Conservation (phyloP, 2,329 filamentous ascomycete genomes). For the Clonostachys rhizophaga region DNA sequence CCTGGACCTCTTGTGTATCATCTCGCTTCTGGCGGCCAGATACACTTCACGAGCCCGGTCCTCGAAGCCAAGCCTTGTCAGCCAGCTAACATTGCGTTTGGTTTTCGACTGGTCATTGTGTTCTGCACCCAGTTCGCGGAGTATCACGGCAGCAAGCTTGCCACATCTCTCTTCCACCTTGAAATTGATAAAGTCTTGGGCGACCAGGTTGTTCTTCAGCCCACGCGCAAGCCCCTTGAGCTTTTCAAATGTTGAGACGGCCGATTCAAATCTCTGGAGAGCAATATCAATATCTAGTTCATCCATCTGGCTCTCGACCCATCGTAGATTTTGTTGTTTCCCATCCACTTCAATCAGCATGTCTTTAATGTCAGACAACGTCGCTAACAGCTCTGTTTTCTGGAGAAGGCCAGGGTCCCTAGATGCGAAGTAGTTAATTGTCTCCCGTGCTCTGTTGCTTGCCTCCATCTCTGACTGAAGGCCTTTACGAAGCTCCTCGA, state of each 20-base stretch:
- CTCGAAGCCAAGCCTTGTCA: slow-evolving; percentile 83
- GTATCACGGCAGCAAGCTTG: slow-evolving; percentile 71
- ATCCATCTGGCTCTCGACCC: slow-evolving; percentile 93
- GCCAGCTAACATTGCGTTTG: slow-evolving; percentile 76
- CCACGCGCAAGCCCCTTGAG: slow-evolving; percentile 74
- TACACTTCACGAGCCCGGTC: slow-evolving; percentile 86
- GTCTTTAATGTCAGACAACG: slow-evolving; percentile 73
- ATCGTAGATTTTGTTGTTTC: slow-evolving; percentile 91
- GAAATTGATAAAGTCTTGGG: slow-evolving; percentile 86
- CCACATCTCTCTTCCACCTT: slow-evolving; percentile 84
- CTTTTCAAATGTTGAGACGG: slow-evolving; percentile 80
- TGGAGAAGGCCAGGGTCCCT: slow-evolving; percentile 72
- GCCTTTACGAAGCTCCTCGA: slow-evolving; percentile 85
- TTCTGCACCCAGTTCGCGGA: slow-evolving; percentile 71
- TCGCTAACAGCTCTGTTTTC: slow-evolving; percentile 76
- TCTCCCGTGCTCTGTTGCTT: slow-evolving; percentile 77
- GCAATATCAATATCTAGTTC: slow-evolving; percentile 95
- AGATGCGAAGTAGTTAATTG: slow-evolving; percentile 80
- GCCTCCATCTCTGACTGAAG: slow-evolving; percentile 84
- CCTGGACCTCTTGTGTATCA: slow-evolving; percentile 80
- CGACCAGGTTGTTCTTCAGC: slow-evolving; percentile 79
- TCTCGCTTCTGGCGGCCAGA: slow-evolving; percentile 70
- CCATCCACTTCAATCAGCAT: slow-evolving; percentile 95
- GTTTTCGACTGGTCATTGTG: slow-evolving; percentile 75
- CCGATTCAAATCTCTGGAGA: slow-evolving; percentile 79